A percentile compares a stretch with the other conserved stretches of the same genome.
These are phyloP conservation scores for Scheffersomyces amazonensis DNA, from an alignment of 805 yeast genomes.

Conservation along the genomic window DNA sequence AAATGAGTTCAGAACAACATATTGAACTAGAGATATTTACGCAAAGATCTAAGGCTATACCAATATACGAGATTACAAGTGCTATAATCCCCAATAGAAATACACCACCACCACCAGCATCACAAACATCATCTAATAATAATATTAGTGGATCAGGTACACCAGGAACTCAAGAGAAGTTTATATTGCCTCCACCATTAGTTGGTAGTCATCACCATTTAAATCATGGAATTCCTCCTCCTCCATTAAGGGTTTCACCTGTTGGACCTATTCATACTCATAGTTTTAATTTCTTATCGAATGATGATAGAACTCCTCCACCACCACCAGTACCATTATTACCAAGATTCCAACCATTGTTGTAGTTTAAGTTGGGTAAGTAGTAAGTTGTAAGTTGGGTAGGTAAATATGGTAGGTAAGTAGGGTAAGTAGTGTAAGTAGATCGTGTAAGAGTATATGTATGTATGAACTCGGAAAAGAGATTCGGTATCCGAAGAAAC, in stretches of 20 bases:
- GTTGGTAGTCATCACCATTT: conserved; percentile 6
- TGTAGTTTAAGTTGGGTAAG: no score
- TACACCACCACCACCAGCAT: conserved; percentile 1
- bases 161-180: conserved; percentile 17
- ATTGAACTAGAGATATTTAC: conserved; percentile 38
- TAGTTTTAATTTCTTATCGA: conserved; percentile 1
- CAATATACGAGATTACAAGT: conserved; percentile 35
- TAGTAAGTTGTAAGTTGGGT: no score
- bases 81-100: conserved; percentile 20
- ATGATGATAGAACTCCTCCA: conserved; percentile 5
- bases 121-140: background rate
- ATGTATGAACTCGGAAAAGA: no score
- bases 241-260: conserved; percentile 3
- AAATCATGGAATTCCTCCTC: no score
- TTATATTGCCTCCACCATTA: conserved; percentile 34
- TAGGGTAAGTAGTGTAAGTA: no score
- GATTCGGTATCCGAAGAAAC: no score
- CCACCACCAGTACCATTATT: conserved; percentile 27
- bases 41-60: conserved; percentile 30
- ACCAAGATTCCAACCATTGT: conserved; percentile 31
- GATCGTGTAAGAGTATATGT: no score
- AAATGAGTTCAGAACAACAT: conserved; percentile 14
- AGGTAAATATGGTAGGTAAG: no score
- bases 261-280: conserved; percentile 3
- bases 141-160: background rate